A percentile compares a stretch with the other conserved stretches of the same genome.
Evolutionary conservation across 2,329 filamentous ascomycete species (phyloP).

Genomic region (Diaporthe sp.): DNA sequence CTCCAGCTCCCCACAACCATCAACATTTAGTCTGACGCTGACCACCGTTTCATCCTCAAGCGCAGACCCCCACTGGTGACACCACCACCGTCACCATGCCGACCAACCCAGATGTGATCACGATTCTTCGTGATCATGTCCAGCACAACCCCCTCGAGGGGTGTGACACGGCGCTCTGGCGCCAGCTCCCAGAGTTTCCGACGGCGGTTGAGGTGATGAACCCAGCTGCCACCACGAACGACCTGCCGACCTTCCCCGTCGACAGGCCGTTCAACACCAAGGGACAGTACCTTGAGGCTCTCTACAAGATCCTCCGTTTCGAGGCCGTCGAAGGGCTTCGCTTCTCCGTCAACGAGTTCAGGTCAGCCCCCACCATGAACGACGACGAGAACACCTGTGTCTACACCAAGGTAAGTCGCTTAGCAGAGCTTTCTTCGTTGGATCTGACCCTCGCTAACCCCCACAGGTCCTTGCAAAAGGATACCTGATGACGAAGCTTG

Average conservation of each 20-base stretch:
- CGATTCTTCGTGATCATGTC: constrained; percentile 27
- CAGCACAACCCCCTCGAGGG: not conserved
- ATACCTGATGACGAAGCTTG: constrained; percentile 70
- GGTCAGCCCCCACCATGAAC: constrained; percentile 59
- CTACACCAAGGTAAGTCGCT: constrained; percentile 72
- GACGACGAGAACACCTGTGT: constrained; percentile 71
- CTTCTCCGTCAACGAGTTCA: constrained; percentile 69
- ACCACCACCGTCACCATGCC: not conserved
- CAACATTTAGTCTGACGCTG: not conserved
- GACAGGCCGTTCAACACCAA: constrained; percentile 68
- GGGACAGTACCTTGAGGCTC: constrained; percentile 74
- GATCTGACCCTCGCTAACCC: not conserved
- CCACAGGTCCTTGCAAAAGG: constrained; percentile 73
- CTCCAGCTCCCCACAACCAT: too few species aligned
- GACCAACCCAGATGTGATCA: not conserved
- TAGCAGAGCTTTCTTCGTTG: not conserved
- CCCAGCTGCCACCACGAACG: constrained; percentile 38
- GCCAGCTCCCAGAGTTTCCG: constrained; percentile 63
- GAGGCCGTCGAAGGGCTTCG: constrained; percentile 78
- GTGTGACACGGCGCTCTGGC: constrained; percentile 36
- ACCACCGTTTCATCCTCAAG: not conserved
- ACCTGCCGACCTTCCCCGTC: constrained; percentile 63
- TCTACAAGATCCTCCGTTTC: constrained; percentile 81
- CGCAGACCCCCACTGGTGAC: not conserved
- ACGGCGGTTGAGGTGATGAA: constrained; percentile 61